Evolutionary conservation across 768 basidiomycete genomes (phyloP), one percentile per base, ranked within the genome.

Genomic region (Saitozyma podzolica): DNA sequence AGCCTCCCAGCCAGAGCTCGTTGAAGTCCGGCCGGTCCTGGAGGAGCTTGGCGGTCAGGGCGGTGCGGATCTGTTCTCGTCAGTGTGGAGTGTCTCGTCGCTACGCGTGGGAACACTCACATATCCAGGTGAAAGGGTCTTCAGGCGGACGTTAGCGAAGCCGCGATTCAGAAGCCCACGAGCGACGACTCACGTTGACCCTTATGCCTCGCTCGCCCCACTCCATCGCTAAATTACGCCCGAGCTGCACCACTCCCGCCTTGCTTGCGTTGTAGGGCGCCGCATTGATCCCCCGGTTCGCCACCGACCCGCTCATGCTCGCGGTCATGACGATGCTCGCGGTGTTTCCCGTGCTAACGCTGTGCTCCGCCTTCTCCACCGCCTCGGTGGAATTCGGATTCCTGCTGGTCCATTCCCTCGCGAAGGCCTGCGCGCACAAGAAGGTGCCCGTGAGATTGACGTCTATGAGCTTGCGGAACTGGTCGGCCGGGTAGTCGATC

Each of bases 191-290:
- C 51, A 74, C 74, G 65, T 80, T 80, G 59, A 75, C 70, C 20
- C 80, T 52, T 19, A 80, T 79, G 6, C 73, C 72, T 2, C 64
- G 65, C 51, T 68, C 64, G 6, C 78, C 77, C 74, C 79, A 78
- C 61, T 81, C 80, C 50, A 72, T 73, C 0, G 80, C 80, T 49
- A 80, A 69, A 29, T 67, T 74, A 51, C 68, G 68, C 40, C 75
- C 78, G 60, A 81, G 64, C 58, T 80, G 78, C 8, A 65, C 66
- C n/a, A 79, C 73, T 17, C 66, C 80, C 6, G 79, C 76, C 59
- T 80, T 81, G 14, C 67, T 68, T 5, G 76, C 72, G 60, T 79
- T 78, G 66, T 80, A 80, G 3, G 45, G 13, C 13, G 45, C 45
- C 13, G 40, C 11, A 17, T 52, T 19, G 10, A 39, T 10, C 50